Base-by-base conservation (phyloP, 371 early-diverging fungal species). In the Apophysomyces variabilis region DNA sequence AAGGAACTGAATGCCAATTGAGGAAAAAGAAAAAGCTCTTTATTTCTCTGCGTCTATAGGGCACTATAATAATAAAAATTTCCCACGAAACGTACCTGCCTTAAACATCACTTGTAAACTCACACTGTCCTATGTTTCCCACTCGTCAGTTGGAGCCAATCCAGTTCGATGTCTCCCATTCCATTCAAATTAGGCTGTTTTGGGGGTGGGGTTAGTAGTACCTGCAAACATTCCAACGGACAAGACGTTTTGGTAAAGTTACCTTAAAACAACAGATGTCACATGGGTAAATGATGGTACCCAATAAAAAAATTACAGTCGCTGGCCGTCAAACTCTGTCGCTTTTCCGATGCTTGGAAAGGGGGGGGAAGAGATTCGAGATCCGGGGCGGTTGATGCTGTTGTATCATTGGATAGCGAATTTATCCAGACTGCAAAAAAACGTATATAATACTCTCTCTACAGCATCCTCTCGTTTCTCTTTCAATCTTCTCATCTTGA, bases 31-130 rank as follows among this genome's bases (percentile, higher is more conserved):
- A 18, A 50, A 50, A 16, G 5, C 21, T 0, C 21, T 21, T 50
- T 50, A 21, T 21, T 50, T 50, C 3, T 5, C 13, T 21, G 54
- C 8, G 21, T 50, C 7, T 9, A 50, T 26, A 41, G 11, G 11
- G 6, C 32, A 41, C 54, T 16, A 50, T 21, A 50, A 26, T 50
- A 50, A 50, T 50, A 50, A 50, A 50, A 50, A 50, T 50, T 50
- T 50, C 54, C 54, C 54, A 50, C 54, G 54, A 50, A 45, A 50
- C 54, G 32, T 50, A 50, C 54, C 54, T 50, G 21, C 54, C 54
- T 50, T 50, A 50, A 50, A 50, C 32, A 50, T 50, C 7, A 50
- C 54, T 50, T 16, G 21, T 21, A 50, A 50, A 21, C 54, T 21
- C n/a, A 5, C 54, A 50, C 21, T 26, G 21, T 5, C 54, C 54